Evolutionary conservation across 2,329 filamentous ascomycete species (phyloP).

Genomic region (Calonectria henricotiae): DNA sequence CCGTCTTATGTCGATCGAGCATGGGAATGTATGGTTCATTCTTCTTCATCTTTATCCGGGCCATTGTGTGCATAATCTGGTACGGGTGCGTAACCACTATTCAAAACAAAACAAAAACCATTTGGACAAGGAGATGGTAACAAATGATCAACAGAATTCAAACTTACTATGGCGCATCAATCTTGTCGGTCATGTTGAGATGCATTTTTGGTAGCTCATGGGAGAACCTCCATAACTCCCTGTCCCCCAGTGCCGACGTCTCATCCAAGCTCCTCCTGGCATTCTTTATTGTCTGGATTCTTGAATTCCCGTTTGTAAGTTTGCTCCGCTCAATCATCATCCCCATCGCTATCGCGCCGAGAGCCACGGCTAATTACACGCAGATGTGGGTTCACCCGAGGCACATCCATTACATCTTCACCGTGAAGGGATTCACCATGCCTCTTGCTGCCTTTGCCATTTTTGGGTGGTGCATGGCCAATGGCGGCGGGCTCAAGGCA

Average conservation of each 20-base stretch:
- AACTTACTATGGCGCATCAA: constrained; percentile 35
- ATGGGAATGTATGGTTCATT: constrained; percentile 57
- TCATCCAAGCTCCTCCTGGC: constrained; percentile 14
- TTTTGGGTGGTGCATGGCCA: constrained; percentile 57
- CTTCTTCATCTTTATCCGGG: constrained; percentile 56
- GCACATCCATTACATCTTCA: constrained; percentile 58
- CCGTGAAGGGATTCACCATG: constrained; percentile 57
- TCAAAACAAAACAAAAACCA: background rate
- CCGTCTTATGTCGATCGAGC: constrained; percentile 40
- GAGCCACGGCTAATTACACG: background rate
- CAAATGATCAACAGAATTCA: background rate
- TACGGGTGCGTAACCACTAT: constrained; percentile 38
- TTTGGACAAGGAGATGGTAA: too few species aligned
- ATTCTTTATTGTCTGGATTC: constrained; percentile 16
- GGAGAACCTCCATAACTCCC: constrained; percentile 54
- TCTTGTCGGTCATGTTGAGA: constrained; percentile 48
- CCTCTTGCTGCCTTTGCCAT: constrained; percentile 58
- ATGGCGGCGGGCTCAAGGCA: constrained; percentile 49
- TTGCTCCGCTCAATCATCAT: background rate
- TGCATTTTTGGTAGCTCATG: constrained; percentile 58
- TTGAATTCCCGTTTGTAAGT: constrained; percentile 17
- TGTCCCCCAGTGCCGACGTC: constrained; percentile 55
- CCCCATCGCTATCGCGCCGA: background rate
- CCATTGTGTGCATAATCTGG: constrained; percentile 55
- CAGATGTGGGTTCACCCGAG: constrained; percentile 57